Base-by-base conservation (phyloP, 2,329 filamentous ascomycete species). In the Chrysoporthe deuterocubensis region DNA sequence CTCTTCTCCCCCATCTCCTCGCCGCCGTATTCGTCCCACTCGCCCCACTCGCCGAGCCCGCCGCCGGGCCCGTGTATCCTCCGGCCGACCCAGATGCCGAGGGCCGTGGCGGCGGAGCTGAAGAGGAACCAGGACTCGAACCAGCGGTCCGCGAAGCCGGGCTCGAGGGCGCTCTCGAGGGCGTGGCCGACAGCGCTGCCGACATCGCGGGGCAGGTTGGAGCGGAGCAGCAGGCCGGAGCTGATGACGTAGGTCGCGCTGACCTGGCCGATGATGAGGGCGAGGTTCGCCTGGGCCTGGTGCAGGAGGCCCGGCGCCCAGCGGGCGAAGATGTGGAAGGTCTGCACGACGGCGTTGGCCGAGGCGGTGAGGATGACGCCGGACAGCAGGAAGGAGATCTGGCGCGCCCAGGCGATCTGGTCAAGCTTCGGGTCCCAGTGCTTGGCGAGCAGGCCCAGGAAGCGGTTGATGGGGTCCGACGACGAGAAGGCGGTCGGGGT, bases 61-160 rank as follows among this genome's bases (percentile, higher is more conserved):
- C 76, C 73, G 58, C 72, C 77, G 3, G 74, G 74, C 37, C 80
- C 79, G 0, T 79, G 81, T 2, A 93, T 80, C 75, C 87, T 89
- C 70, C 88, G 84, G 0, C 91, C 91, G 4, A 94, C 76, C 84
- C 90, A 92, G 32, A 96, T 89, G 0, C 92, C 92, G n/a, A 86
- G 75, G 1, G 85, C 89, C 1, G 93, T 96, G 14, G 85, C 75
- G 0, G 83, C 80, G 70, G 89, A 91, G 5, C 90, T 90, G 2
- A 89, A 76, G 66, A 97, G 78, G 77, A 96, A 97, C 90, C 93
- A 95, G 8, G 88, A 89, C 77, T 97, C 93, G 73, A 97, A 97
- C 93, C 93, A 97, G 42, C 87, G 84, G 74, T 96, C 89, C 5
- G 92, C 90, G 73, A 92, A 93, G 0, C 83, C 82, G 7, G 88